Conservation (phyloP, 176 grass and related monocot genomes). For the Thinopyrum elongatum region DNA sequence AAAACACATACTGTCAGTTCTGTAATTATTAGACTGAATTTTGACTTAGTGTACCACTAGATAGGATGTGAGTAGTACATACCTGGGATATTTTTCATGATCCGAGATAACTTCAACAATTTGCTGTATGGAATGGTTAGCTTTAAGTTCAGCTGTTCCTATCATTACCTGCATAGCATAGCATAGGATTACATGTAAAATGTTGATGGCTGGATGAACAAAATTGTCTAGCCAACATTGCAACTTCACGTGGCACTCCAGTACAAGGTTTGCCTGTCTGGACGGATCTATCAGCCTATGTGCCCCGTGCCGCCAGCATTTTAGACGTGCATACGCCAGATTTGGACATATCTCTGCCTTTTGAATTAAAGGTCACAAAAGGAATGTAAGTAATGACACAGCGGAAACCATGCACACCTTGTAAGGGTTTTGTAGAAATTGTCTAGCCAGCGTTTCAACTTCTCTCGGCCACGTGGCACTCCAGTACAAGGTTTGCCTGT, state of each 20-base stretch:
- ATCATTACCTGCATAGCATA: conserved; percentile 68
- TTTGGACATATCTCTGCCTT: not conserved
- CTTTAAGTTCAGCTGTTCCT: conserved; percentile 92
- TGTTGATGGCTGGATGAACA: not conserved
- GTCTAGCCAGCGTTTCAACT: conserved; percentile 79
- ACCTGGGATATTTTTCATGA: conserved; percentile 95
- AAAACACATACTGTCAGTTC: conserved; percentile 16
- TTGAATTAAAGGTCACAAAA: not conserved
- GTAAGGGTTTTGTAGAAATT: conserved; percentile 93
- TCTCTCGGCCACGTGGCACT: conserved; percentile 97
- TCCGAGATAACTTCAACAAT: conserved; percentile 86
- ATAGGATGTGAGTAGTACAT: not conserved
- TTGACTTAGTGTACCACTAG: not conserved
- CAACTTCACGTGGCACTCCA: conserved; percentile 96
- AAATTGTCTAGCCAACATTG: conserved; percentile 50
- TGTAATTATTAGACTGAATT: conserved; percentile 15
- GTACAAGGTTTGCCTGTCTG: conserved; percentile 91
- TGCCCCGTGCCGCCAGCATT: not conserved
- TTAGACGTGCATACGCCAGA: not conserved
- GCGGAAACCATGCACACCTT: conserved; percentile 43
- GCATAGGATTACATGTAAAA: conserved; percentile 11
- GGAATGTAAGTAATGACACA: not conserved
- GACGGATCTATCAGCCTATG: conserved; percentile 61
- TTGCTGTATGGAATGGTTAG: conserved; percentile 98
- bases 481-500: conserved; percentile 96